Evolutionary conservation across 2,329 filamentous ascomycete genomes (phyloP).

Genomic region (Fusarium ambrosium): DNA sequence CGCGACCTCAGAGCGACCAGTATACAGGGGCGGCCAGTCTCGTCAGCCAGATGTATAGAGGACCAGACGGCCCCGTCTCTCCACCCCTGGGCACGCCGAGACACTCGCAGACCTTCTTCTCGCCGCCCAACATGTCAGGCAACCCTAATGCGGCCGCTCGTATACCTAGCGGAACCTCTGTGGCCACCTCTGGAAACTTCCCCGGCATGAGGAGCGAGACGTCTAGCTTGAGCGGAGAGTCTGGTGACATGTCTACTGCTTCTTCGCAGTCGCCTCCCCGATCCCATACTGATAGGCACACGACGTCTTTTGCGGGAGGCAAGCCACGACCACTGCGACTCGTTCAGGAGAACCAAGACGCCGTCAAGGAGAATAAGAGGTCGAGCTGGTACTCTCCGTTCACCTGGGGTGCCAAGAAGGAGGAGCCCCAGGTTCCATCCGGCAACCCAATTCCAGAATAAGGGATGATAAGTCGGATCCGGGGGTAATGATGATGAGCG

Average conservation of each 20-base stretch:
- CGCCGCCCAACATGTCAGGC: conserved; percentile 61
- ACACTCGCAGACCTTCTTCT: conserved; percentile 75
- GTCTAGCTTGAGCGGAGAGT: conserved; percentile 77
- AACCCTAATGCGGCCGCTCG: conserved; percentile 66
- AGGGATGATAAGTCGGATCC: conserved; percentile 18
- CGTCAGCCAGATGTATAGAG: conserved; percentile 91
- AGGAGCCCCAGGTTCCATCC: conserved; percentile 54
- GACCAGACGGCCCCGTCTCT: conserved; percentile 74
- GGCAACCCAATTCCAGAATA: conserved; percentile 54
- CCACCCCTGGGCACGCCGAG: conserved; percentile 70
- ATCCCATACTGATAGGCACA: conserved; percentile 66
- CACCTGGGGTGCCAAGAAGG: conserved; percentile 65
- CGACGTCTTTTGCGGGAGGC: conserved; percentile 69
- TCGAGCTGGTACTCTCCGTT: conserved; percentile 75
- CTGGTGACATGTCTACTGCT: conserved; percentile 64
- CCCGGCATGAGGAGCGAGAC: conserved; percentile 78
- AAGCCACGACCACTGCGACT: conserved; percentile 89
- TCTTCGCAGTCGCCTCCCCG: conserved; percentile 68
- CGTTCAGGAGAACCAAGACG: conserved; percentile 80
- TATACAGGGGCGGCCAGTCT: conserved; percentile 75
- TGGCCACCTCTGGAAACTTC: conserved; percentile 71
- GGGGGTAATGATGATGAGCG: conserved; percentile 13
- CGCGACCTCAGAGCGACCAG: conserved; percentile 74
- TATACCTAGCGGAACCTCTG: conserved; percentile 64
- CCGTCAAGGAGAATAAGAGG: conserved; percentile 68